Conservation (phyloP, 306 rosid genomes). For the Phaseolus lunatus region DNA sequence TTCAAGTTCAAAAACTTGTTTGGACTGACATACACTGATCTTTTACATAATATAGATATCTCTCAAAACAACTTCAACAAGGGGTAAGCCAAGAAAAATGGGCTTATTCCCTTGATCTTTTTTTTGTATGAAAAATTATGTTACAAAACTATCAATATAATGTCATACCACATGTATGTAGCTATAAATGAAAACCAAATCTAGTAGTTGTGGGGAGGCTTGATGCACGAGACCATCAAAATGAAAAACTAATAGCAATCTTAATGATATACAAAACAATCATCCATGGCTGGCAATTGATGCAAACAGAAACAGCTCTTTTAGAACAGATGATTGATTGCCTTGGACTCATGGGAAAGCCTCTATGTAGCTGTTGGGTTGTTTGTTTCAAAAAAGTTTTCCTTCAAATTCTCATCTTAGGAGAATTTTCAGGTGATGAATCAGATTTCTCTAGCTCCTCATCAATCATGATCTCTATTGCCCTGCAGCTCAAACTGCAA, state of each 20-base stretch:
- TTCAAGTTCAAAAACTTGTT: conserved; percentile 53
- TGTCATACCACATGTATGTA: conserved; percentile 46
- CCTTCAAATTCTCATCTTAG: conserved; percentile 42
- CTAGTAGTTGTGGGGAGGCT: conserved; percentile 48
- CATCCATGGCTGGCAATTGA: conserved; percentile 91
- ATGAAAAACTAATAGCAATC: conserved; percentile 59
- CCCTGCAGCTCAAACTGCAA: conserved; percentile 84
- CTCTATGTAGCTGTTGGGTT: conserved; percentile 51
- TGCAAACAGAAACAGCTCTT: conserved; percentile 83
- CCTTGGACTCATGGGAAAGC: conserved; percentile 46
- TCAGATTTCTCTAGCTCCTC: conserved; percentile 63
- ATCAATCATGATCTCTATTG: conserved; percentile 72
- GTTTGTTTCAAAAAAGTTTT: conserved; percentile 53
- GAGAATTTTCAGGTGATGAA: conserved; percentile 47
- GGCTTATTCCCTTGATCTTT: conserved; percentile 55
- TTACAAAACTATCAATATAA: conserved; percentile 23
- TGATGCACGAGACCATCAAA: conserved; percentile 58
- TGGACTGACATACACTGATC: conserved; percentile 44
- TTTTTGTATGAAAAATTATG: conserved; percentile 26
- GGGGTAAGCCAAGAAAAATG: conserved; percentile 69
- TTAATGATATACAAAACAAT: conserved; percentile 84
- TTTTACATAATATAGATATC: conserved; percentile 40
- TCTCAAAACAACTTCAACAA: conserved; percentile 39
- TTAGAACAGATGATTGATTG: conserved; percentile 70
- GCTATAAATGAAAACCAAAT: conserved; percentile 52